Percentiles rank a stretch among this genome's conserved stretches.
These are phyloP conservation scores for Hymenoscyphus salicellus DNA, from an alignment of 2,329 filamentous ascomycete genomes.

Conservation along the genomic window DNA sequence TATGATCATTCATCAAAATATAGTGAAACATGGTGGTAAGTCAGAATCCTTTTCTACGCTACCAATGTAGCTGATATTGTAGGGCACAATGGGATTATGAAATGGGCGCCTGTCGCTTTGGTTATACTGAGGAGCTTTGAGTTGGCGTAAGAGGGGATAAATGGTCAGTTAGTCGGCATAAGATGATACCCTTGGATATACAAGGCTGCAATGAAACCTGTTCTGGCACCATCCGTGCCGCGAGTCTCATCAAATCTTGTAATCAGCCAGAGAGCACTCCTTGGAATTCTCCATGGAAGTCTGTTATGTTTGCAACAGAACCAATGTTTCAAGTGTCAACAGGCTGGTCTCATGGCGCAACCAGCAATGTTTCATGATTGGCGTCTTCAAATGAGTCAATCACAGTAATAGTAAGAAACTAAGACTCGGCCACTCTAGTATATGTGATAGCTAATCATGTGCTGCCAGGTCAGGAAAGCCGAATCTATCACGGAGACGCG, in stretches of 20 bases:
- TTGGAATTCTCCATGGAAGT: background rate
- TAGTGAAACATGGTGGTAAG: too few species aligned
- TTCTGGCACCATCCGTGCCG: constrained; percentile 3
- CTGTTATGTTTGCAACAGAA: background rate
- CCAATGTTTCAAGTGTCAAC: background rate
- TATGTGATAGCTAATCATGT: too few species aligned
- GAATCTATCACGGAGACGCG: background rate
- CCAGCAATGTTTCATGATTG: background rate
- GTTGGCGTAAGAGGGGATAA: too few species aligned
- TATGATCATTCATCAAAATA: too few species aligned
- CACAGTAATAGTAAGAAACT: background rate
- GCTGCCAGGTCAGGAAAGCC: background rate
- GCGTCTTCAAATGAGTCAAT: background rate
- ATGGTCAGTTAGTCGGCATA: too few species aligned
- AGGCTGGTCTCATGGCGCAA: background rate
- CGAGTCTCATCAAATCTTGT: constrained; percentile 3
- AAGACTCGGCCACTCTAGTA: too few species aligned
- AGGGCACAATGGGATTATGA: too few species aligned
- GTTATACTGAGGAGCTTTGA: too few species aligned
- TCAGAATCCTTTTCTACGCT: too few species aligned
- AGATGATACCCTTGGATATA: background rate
- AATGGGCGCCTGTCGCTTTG: too few species aligned
- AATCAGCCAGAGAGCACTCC: background rate
- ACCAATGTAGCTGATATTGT: too few species aligned
- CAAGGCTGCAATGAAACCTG: constrained; percentile 4